phyloP scores from a whole-genome alignment of 345 rosid species.

The Hypericum perforatum region DNA sequence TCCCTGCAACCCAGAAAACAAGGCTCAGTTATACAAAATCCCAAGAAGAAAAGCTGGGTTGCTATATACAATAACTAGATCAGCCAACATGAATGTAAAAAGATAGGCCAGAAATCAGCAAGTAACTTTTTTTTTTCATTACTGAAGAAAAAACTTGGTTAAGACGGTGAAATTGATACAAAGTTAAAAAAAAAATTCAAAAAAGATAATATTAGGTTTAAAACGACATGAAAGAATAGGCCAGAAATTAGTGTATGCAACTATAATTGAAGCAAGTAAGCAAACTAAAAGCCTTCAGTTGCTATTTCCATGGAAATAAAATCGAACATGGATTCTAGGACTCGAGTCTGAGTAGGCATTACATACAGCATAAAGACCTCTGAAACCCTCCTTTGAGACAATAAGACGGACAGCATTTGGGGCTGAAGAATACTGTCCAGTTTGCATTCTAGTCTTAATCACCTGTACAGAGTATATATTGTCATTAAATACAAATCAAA shows the following conservation, averaged over 20 bases:
- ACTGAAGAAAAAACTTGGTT: too few relatives aligned
- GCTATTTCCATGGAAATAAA: neutral
- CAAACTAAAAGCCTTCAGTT: slow-evolving; percentile 1
- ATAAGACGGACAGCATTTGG: slow-evolving; percentile 73
- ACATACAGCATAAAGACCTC: slow-evolving; percentile 86
- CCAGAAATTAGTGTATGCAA: too few relatives aligned
- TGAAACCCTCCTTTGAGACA: slow-evolving; percentile 65
- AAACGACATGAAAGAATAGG: too few relatives aligned
- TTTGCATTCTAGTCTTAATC: slow-evolving; percentile 93
- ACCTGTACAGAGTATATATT: slow-evolving; percentile 34
- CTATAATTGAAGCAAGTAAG: neutral
- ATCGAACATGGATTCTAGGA: too few relatives aligned
- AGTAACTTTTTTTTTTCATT: too few relatives aligned
- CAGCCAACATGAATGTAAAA: neutral
- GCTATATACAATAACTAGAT: neutral
- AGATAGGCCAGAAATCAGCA: neutral
- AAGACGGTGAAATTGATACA: too few relatives aligned
- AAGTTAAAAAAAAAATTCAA: neutral
- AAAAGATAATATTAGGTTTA: neutral
- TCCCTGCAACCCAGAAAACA: slow-evolving; percentile 40
- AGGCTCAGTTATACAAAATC: neutral
- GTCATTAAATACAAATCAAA: neutral
- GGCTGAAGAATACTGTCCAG: slow-evolving; percentile 82
- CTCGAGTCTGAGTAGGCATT: neutral
- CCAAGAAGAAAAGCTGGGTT: neutral